Evolutionary conservation across 2,329 filamentous ascomycete species (phyloP).

Genomic region (Teratosphaeria destructans): DNA sequence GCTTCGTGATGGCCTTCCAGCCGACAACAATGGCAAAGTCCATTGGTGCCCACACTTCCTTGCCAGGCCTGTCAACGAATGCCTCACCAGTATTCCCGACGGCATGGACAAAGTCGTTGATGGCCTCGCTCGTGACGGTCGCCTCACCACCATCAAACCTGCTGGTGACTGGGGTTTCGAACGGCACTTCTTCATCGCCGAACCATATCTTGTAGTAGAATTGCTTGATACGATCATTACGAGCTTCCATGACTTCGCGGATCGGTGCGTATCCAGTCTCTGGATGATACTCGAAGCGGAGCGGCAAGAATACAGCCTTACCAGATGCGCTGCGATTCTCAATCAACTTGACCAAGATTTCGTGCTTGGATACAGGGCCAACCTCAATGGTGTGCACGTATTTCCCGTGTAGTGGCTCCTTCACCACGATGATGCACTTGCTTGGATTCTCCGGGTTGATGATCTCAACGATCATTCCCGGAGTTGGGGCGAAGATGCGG

Average conservation of each 20-base stretch:
- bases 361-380: slow-evolving; percentile 60
- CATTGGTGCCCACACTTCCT: slow-evolving; percentile 92
- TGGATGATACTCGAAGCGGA: slow-evolving; percentile 87
- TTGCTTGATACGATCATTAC: slow-evolving; percentile 97
- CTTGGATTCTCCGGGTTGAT: slow-evolving; percentile 66
- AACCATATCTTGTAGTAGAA: slow-evolving; percentile 99
- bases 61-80: slow-evolving; percentile 90
- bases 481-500: slow-evolving; percentile 76
- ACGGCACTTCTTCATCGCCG: slow-evolving; percentile 70
- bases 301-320: slow-evolving; percentile 68
- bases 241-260: slow-evolving; percentile 86
- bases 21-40: slow-evolving; percentile 51
- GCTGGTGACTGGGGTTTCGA: slow-evolving; percentile 74
- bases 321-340: slow-evolving; percentile 85
- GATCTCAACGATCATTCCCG: slow-evolving; percentile 85
- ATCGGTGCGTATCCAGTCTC: slow-evolving; percentile 97
- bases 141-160: slow-evolving; percentile 83
- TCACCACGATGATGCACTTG: slow-evolving; percentile 76
- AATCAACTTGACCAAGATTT: slow-evolving; percentile 82
- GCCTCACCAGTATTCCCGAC: slow-evolving; percentile 96
- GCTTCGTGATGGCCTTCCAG: slow-evolving; percentile 92
- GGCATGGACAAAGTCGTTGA: slow-evolving; percentile 98
- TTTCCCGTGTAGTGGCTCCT: slow-evolving; percentile 77
- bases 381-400: slow-evolving; percentile 83
- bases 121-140: slow-evolving; percentile 79